Conservation (phyloP, 768 basidiomycete species). For the Neoboletus brunneissimus region DNA sequence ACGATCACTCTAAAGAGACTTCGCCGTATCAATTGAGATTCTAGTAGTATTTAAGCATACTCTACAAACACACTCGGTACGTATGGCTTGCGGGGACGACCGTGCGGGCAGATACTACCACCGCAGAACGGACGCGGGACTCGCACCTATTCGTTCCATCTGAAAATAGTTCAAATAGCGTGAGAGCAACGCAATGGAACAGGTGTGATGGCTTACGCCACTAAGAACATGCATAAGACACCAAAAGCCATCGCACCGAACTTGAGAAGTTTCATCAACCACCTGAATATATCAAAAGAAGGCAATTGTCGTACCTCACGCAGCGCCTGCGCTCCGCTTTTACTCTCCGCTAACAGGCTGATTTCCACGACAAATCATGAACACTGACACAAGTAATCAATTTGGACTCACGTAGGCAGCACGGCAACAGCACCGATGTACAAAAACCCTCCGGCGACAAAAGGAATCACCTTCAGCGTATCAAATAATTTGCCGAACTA, state of each 20-base stretch:
- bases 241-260: slow-evolving; percentile 91
- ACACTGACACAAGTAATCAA: slow-evolving; percentile 8
- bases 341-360: slow-evolving; percentile 83
- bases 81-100: background rate
- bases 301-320: slow-evolving; percentile 59
- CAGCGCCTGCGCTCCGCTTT: slow-evolving; percentile 83
- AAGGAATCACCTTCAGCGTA: slow-evolving; percentile 70
- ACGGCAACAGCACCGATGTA: slow-evolving; percentile 94
- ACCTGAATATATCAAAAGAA: slow-evolving; percentile 13
- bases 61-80: slow-evolving; percentile 7
- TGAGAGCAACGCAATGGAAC: slow-evolving; percentile 18
- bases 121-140: slow-evolving; percentile 7
- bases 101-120: background rate
- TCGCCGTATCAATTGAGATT: background rate
- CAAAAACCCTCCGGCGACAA: slow-evolving; percentile 88
- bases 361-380: slow-evolving; percentile 16
- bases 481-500: slow-evolving; percentile 13
- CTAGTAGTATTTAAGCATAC: background rate
- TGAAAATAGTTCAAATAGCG: slow-evolving; percentile 30
- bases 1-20: slow-evolving; percentile 3
- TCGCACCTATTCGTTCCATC: slow-evolving; percentile 72
- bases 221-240: slow-evolving; percentile 87
- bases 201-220: slow-evolving; percentile 64
- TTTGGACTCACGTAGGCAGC: slow-evolving; percentile 71
- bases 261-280: slow-evolving; percentile 41